phyloP scores from a whole-genome alignment of 2,329 filamentous ascomycete genomes.

The Fusarium sterilihyphosum region DNA sequence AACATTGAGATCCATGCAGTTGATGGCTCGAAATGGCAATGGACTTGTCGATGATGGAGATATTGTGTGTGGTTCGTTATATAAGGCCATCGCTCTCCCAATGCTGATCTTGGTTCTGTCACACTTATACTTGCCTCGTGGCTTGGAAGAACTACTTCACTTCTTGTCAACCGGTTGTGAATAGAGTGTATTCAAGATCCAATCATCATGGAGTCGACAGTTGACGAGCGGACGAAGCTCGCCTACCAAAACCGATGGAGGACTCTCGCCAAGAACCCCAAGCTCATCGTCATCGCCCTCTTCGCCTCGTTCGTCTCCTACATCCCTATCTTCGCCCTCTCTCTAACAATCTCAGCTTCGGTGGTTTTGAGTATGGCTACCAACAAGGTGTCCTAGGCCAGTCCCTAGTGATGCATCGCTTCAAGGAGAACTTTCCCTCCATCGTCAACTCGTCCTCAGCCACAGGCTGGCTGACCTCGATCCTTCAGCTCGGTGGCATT shows the following conservation, averaged over 20 bases:
- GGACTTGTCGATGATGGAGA: background rate
- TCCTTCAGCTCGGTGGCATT: constrained; percentile 61
- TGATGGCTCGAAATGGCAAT: background rate
- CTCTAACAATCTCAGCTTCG: constrained; percentile 16
- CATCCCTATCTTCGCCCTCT: background rate
- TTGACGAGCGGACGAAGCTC: constrained; percentile 31
- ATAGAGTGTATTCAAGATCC: background rate
- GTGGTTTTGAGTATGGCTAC: constrained; percentile 37
- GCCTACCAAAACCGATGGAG: constrained; percentile 39
- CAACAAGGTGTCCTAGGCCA: constrained; percentile 65
- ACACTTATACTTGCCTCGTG: background rate
- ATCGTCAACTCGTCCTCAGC: constrained; percentile 57
- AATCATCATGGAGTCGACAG: constrained; percentile 24
- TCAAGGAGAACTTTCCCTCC: constrained; percentile 58
- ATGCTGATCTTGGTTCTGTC: background rate
- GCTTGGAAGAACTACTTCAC: background rate
- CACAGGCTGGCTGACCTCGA: constrained; percentile 61
- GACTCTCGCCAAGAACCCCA: constrained; percentile 37
- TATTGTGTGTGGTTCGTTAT: background rate
- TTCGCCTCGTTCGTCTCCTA: constrained; percentile 35
- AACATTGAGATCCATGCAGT: background rate
- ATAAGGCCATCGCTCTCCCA: background rate
- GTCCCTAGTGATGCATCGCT: constrained; percentile 62
- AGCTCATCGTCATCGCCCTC: constrained; percentile 34
- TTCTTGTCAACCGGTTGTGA: background rate